Evolutionary conservation across 1,284 basidiomycete species (phyloP).

Genomic region (Schizopora paradoxa): DNA sequence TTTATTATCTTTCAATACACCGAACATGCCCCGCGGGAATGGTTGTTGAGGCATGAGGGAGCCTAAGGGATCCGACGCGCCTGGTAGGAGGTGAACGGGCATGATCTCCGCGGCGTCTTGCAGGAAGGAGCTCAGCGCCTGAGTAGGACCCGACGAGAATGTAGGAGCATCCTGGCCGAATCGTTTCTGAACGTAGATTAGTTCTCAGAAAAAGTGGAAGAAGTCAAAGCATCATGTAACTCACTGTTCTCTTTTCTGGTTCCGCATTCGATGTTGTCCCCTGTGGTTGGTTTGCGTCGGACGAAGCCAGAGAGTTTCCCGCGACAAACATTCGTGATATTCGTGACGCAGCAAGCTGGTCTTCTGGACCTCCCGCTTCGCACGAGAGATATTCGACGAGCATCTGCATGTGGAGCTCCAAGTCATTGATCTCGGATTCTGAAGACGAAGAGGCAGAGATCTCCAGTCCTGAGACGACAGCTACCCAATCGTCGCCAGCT

Average conservation of each 20-base stretch:
- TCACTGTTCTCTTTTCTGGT: constrained; percentile 55
- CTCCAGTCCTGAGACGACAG: constrained; percentile 78
- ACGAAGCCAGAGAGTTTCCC: constrained; percentile 75
- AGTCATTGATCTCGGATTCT: too few relatives aligned
- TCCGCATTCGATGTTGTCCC: constrained; percentile 30
- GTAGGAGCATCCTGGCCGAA: constrained; percentile 55
- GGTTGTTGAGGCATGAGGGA: constrained; percentile 91
- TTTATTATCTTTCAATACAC: constrained; percentile 56
- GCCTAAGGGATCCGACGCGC: constrained; percentile 82
- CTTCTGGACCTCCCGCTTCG: constrained; percentile 68
- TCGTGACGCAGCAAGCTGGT: constrained; percentile 59
- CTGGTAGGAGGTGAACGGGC: constrained; percentile 82
- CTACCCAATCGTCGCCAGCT: constrained; percentile 66
- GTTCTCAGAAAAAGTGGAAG: constrained; percentile 22
- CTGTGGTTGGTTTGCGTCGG: constrained; percentile 28
- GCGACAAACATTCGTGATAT: constrained; percentile 83
- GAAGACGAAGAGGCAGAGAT: constrained; percentile 54
- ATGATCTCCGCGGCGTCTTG: constrained; percentile 67
- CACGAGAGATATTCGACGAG: constrained; percentile 85
- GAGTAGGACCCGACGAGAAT: constrained; percentile 72
- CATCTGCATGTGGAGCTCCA: constrained; percentile 73
- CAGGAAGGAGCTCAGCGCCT: constrained; percentile 66
- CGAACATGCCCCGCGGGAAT: constrained; percentile 89
- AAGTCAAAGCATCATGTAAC: neutral
- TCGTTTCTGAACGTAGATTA: constrained; percentile 39